Conservation (phyloP, 1,139 yeast species). For the Pneumocystis canis region DNA sequence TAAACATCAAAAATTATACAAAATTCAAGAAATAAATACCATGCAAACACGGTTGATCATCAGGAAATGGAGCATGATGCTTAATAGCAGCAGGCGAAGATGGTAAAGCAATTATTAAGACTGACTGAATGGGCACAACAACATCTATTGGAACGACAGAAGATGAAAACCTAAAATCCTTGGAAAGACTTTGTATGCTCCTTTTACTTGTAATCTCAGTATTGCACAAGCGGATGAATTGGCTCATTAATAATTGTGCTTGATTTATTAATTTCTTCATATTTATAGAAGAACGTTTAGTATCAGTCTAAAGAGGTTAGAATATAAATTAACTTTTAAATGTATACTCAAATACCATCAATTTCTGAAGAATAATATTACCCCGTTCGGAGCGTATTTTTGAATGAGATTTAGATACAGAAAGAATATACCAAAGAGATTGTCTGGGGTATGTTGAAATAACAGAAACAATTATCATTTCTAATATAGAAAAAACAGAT, state of each 20-base stretch:
- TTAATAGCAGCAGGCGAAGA: constrained; percentile 32
- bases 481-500: constrained; percentile 42
- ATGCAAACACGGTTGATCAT: constrained; percentile 11
- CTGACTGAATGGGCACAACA: constrained; percentile 68
- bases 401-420: constrained; percentile 58
- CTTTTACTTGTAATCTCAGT: constrained; percentile 26
- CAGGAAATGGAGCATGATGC: constrained; percentile 41
- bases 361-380: constrained; percentile 26
- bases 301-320: not conserved
- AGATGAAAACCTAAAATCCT: constrained; percentile 37
- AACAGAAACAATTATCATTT: constrained; percentile 42
- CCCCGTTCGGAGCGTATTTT: constrained; percentile 43
- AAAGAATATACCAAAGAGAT: constrained; percentile 70
- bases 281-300: constrained; percentile 5
- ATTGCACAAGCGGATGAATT: constrained; percentile 25
- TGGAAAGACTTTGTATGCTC: constrained; percentile 28
- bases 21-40: not conserved
- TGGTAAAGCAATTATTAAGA: constrained; percentile 57
- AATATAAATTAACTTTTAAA: not conserved
- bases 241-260: constrained; percentile 23
- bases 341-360: not conserved
- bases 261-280: constrained; percentile 15
- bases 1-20: constrained; percentile 7
- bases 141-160: constrained; percentile 45
- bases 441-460: constrained; percentile 61